Evolutionary conservation across 306 rosid genomes (phyloP).

Genomic region (Purshia tridentata): DNA sequence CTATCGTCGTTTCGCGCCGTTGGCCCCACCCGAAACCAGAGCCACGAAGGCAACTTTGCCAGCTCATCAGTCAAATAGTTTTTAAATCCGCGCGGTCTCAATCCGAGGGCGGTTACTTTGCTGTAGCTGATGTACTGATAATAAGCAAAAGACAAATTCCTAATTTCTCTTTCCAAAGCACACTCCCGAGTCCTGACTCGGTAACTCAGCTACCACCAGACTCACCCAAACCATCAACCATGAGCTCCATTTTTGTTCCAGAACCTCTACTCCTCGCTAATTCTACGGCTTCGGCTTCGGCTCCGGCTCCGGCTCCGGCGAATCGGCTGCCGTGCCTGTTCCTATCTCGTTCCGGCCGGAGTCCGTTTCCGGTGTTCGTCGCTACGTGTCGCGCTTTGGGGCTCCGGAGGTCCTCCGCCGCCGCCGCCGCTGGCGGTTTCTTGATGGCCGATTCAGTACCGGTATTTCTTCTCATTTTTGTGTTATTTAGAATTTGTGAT

Average conservation of each 20-base stretch:
- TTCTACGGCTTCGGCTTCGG: background rate
- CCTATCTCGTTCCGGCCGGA: slow-evolving; percentile 26
- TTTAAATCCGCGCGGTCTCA: background rate
- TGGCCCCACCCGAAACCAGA: no score
- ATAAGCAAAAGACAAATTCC: background rate
- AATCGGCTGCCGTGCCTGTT: slow-evolving; percentile 26
- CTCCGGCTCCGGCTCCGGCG: background rate
- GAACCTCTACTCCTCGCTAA: slow-evolving; percentile 23
- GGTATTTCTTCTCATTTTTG: slow-evolving; percentile 28
- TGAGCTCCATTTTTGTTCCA: slow-evolving; percentile 48
- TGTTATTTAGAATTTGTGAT: background rate
- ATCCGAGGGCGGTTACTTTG: slow-evolving; percentile 2
- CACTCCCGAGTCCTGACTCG: background rate
- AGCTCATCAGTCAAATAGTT: no score
- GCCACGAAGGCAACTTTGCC: no score
- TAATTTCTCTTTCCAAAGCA: background rate
- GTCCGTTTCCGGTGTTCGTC: slow-evolving; percentile 17
- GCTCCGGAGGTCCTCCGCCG: slow-evolving; percentile 30
- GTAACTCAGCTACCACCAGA: background rate
- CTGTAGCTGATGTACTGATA: background rate
- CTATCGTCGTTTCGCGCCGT: no score
- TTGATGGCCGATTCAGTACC: slow-evolving; percentile 61
- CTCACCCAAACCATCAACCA: slow-evolving; percentile 12
- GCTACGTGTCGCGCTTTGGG: slow-evolving; percentile 29
- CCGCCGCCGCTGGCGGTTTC: slow-evolving; percentile 36